Conservation (phyloP, 1,284 basidiomycete genomes). For the Xerocomus amazonicus region DNA sequence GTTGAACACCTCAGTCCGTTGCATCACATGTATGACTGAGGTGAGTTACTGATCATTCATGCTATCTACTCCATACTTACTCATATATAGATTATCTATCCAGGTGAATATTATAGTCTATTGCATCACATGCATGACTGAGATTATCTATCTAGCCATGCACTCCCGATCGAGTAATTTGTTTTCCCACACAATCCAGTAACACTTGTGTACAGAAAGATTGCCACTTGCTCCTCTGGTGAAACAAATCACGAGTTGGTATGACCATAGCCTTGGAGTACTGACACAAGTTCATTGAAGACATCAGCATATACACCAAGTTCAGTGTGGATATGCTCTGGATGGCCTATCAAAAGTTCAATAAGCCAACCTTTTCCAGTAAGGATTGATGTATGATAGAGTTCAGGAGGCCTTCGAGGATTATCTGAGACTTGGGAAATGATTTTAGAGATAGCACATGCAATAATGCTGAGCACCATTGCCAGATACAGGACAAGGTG, state of each 20-base stretch:
- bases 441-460: neutral
- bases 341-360: constrained; percentile 20
- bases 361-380: constrained; percentile 8
- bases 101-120: no score
- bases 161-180: no score
- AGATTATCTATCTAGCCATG: no score
- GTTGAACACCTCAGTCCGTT: no score
- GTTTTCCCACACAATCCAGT: no score
- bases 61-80: no score
- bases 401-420: neutral
- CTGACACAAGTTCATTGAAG: neutral
- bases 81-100: no score
- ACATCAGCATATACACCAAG: constrained; percentile 9
- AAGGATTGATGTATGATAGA: constrained; percentile 17
- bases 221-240: constrained; percentile 16
- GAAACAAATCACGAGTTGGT: neutral
- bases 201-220: constrained; percentile 8
- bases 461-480: neutral
- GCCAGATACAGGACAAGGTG: no score
- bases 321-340: constrained; percentile 9
- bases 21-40: no score
- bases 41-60: no score
- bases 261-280: neutral
- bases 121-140: no score
- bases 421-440: neutral